Percentiles rank a stretch among this genome's conserved stretches.
Evolutionary conservation across 78 protist species (phyloP).

Genomic region (Dictyostelium firmibasis): DNA sequence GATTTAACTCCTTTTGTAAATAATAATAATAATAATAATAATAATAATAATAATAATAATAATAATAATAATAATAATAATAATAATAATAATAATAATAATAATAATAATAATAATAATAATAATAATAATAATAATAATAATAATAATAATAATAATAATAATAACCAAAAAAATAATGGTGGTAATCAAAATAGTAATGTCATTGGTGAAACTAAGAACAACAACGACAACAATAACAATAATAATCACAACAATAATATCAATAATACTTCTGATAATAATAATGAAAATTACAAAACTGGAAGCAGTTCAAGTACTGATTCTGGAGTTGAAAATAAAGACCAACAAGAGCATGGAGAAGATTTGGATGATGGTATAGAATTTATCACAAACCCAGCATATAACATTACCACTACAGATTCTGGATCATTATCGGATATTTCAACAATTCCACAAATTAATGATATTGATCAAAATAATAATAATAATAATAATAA

Average conservation of each 20-base stretch:
- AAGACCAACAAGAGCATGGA: neutral
- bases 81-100: neutral
- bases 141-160: no score
- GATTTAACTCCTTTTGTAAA: slow-evolving; percentile 27
- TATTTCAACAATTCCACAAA: neutral
- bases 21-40: neutral
- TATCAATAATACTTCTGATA: neutral
- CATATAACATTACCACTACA: neutral
- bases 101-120: no score
- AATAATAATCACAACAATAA: neutral
- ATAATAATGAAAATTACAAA: neutral
- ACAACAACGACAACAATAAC: no score
- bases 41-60: neutral
- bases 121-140: no score
- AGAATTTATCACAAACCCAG: neutral
- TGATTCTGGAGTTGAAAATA: neutral
- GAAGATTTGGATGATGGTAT: neutral
- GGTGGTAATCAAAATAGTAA: no score
- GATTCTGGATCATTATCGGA: neutral
- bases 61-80: neutral
- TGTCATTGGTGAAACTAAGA: no score
- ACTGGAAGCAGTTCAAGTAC: slow-evolving; percentile 28
- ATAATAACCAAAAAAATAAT: no score
- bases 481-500: neutral
- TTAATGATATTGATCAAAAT: neutral